phyloP scores from a whole-genome alignment of 805 yeast species.

The Nakazawaea sp. region DNA sequence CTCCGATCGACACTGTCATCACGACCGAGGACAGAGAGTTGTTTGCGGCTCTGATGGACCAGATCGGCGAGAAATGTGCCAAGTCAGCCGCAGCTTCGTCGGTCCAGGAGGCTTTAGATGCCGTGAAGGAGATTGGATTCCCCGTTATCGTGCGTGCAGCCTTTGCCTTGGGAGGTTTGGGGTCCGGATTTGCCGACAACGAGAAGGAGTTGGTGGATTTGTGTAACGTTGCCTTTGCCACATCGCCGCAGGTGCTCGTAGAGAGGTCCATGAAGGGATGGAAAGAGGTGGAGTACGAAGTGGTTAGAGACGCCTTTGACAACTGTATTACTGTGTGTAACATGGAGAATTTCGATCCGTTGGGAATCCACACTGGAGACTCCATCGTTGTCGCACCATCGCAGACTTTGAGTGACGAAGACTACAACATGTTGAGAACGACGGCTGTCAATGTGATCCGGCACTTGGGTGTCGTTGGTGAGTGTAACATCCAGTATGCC shows the following conservation, averaged over 20 bases:
- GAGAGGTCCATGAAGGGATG: conserved; percentile 98
- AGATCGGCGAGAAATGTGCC: conserved; percentile 94
- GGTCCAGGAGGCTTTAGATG: conserved; percentile 75
- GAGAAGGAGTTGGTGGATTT: conserved; percentile 74
- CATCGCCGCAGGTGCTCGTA: conserved; percentile 92
- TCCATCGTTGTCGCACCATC: conserved; percentile 99
- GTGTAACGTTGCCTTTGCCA: conserved; percentile 88
- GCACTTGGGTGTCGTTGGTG: conserved; percentile 98
- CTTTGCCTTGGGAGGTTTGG: conserved; percentile 94
- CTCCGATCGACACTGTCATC: conserved; percentile 91
- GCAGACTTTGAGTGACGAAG: conserved; percentile 94
- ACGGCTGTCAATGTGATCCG: conserved; percentile 96
- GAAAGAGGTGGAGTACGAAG: conserved; percentile 98
- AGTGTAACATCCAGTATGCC: conserved; percentile 97
- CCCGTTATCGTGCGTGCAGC: conserved; percentile 98
- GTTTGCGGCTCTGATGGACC: conserved; percentile 90
- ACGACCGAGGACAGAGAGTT: conserved; percentile 98
- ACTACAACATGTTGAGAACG: conserved; percentile 94
- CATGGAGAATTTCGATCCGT: conserved; percentile 98
- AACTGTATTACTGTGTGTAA: conserved; percentile 98
- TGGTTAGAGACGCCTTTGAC: conserved; percentile 94
- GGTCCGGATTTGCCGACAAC: conserved; percentile 95
- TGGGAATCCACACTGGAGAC: conserved; percentile 98
- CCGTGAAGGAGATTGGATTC: conserved; percentile 82
- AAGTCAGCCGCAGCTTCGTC: conserved; percentile 79